Conservation (phyloP, 2,329 filamentous ascomycete species). For the Hypomyces perniciosus region DNA sequence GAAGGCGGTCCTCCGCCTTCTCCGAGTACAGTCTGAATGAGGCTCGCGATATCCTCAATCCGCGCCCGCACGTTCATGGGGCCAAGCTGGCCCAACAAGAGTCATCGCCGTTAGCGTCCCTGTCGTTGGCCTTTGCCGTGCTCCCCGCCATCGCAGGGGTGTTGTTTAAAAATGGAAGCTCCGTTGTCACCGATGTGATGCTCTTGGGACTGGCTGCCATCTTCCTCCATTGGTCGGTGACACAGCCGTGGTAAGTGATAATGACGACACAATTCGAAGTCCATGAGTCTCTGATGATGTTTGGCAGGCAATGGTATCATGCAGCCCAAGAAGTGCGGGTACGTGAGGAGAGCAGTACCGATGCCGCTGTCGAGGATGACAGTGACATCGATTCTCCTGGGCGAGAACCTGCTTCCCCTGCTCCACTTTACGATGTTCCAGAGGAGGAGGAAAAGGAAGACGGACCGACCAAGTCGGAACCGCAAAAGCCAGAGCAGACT, state of each 20-base stretch:
- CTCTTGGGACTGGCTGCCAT: slow-evolving; percentile 73
- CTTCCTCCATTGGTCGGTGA: slow-evolving; percentile 88
- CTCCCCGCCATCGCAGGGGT: slow-evolving; percentile 80
- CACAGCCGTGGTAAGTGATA: slow-evolving; percentile 69
- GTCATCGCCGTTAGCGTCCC: slow-evolving; percentile 66
- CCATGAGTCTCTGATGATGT: not conserved
- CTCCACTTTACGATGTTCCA: slow-evolving; percentile 37
- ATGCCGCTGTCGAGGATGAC: slow-evolving; percentile 40
- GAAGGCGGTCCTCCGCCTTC: slow-evolving; percentile 65
- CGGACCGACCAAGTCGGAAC: not conserved
- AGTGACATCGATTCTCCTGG: slow-evolving; percentile 33
- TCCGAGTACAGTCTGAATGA: slow-evolving; percentile 70
- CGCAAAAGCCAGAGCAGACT: not conserved
- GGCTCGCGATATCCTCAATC: slow-evolving; percentile 62
- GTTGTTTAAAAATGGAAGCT: slow-evolving; percentile 77
- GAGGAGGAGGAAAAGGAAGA: slow-evolving; percentile 29
- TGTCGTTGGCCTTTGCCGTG: slow-evolving; percentile 78
- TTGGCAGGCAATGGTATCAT: slow-evolving; percentile 63
- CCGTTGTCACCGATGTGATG: slow-evolving; percentile 78
- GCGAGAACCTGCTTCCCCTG: slow-evolving; percentile 15
- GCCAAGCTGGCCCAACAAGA: slow-evolving; percentile 40
- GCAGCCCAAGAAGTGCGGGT: slow-evolving; percentile 59
- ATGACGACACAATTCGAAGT: not conserved
- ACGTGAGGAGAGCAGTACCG: slow-evolving; percentile 39
- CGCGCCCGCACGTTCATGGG: slow-evolving; percentile 29